Percentiles rank a stretch among this genome's conserved stretches.
These are phyloP conservation scores for Coleophoma cylindrospora DNA, from an alignment of 2,329 filamentous ascomycete species.

Conservation along the genomic window DNA sequence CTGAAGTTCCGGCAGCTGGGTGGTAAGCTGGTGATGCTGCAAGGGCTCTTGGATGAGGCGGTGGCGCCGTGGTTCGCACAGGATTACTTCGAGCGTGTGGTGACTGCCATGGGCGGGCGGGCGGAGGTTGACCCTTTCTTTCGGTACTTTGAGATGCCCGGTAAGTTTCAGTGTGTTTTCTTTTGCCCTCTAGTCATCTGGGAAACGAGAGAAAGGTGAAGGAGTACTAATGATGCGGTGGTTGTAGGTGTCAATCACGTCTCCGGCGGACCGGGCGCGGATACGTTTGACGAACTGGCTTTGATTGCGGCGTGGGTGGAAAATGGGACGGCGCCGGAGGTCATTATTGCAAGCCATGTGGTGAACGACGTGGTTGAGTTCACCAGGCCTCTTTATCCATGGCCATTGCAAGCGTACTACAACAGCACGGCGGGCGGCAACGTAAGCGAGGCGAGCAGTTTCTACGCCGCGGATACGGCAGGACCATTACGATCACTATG, in stretches of 20 bases:
- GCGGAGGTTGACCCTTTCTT: background rate
- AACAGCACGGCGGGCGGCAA: background rate
- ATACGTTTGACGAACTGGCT: background rate
- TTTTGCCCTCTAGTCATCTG: too few species aligned
- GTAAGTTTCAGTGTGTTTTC: background rate
- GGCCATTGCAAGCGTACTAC: constrained; percentile 1
- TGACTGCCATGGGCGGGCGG: background rate
- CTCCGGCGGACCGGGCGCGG: background rate
- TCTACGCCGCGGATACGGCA: background rate
- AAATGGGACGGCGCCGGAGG: background rate
- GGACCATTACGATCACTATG: background rate
- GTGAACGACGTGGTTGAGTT: background rate
- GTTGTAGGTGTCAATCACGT: background rate
- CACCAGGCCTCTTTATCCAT: background rate
- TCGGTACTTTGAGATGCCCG: constrained; percentile 1
- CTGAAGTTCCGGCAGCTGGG: background rate
- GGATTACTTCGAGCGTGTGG: background rate
- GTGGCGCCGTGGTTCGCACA: background rate
- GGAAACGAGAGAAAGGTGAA: too few species aligned
- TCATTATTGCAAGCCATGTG: constrained; percentile 1
- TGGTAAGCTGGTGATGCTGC: background rate
- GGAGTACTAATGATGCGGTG: too few species aligned
- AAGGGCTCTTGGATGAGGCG: background rate
- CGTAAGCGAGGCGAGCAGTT: background rate
- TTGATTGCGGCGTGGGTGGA: background rate